Conservation (phyloP, 78 protist species). For the Thecamonas trahens region DNA sequence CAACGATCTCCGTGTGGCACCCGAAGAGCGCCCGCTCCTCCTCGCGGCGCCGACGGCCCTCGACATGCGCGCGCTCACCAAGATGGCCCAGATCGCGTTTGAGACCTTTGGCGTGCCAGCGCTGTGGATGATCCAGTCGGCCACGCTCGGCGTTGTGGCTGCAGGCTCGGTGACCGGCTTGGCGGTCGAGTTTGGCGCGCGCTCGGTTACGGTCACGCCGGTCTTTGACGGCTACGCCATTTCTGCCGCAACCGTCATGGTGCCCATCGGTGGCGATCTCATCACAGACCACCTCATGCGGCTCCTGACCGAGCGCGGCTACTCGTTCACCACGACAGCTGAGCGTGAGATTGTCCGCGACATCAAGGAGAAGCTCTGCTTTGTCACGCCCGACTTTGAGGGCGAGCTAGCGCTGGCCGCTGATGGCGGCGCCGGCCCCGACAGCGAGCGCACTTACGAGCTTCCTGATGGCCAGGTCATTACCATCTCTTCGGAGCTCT, state of each 20-base stretch:
- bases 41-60: slow-evolving; percentile 21
- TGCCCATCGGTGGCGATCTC: slow-evolving; percentile 20
- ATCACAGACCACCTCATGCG: slow-evolving; percentile 43
- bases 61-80: slow-evolving; percentile 5
- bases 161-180: slow-evolving; percentile 15
- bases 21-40: slow-evolving; percentile 34
- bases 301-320: slow-evolving; percentile 46
- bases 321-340: slow-evolving; percentile 38
- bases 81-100: slow-evolving; percentile 19
- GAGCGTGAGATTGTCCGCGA: slow-evolving; percentile 43
- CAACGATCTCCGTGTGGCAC: slow-evolving; percentile 20
- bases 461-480: slow-evolving; percentile 68
- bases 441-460: slow-evolving; percentile 19
- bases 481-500: slow-evolving; percentile 64
- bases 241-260: not conserved
- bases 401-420: slow-evolving; percentile 11
- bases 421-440: slow-evolving; percentile 15
- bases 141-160: slow-evolving; percentile 36
- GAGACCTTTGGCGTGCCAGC: slow-evolving; percentile 33
- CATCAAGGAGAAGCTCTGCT: slow-evolving; percentile 53
- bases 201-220: not conserved
- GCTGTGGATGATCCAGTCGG: not conserved
- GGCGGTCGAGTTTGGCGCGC: slow-evolving; percentile 27
- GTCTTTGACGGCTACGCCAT: slow-evolving; percentile 1
- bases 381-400: slow-evolving; percentile 31